These are phyloP conservation scores for Aristolochia fimbriata DNA, from an alignment of 164 flowering plant species.

Conservation along the genomic window DNA sequence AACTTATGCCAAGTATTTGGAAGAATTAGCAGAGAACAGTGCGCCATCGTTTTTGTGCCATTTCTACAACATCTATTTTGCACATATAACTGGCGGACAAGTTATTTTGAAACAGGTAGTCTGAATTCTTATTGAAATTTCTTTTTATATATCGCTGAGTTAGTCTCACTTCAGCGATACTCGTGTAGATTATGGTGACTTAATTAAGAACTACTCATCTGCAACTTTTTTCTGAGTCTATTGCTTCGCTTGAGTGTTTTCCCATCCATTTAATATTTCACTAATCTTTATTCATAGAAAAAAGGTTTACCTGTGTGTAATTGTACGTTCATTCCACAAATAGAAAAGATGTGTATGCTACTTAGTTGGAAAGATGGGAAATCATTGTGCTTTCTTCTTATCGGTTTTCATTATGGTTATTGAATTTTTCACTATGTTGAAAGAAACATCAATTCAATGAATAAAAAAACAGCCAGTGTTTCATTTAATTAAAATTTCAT, in stretches of 20 bases:
- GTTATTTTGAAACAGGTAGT: constrained; percentile 74
- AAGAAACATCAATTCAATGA: too few relatives aligned
- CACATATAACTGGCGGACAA: constrained; percentile 89
- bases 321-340: too few relatives aligned
- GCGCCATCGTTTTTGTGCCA: constrained; percentile 72
- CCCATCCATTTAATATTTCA: not conserved
- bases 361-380: too few relatives aligned
- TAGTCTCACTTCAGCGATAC: not conserved
- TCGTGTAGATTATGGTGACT: not conserved
- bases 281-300: not conserved
- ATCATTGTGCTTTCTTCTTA: too few relatives aligned
- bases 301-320: not conserved
- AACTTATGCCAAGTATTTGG: constrained; percentile 60
- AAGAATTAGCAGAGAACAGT: constrained; percentile 58
- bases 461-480: too few relatives aligned
- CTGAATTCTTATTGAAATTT: not conserved
- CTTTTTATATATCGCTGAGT: not conserved
- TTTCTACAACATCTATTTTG: constrained; percentile 82
- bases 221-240: not conserved
- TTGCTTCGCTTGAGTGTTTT: not conserved
- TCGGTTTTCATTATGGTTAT: too few relatives aligned
- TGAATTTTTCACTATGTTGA: too few relatives aligned
- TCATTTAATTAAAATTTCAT: too few relatives aligned
- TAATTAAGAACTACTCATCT: not conserved
- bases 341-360: too few relatives aligned